These are phyloP conservation scores for Kurtzmaniella quercitrusa DNA, from an alignment of 1,139 yeast genomes.

Conservation along the genomic window DNA sequence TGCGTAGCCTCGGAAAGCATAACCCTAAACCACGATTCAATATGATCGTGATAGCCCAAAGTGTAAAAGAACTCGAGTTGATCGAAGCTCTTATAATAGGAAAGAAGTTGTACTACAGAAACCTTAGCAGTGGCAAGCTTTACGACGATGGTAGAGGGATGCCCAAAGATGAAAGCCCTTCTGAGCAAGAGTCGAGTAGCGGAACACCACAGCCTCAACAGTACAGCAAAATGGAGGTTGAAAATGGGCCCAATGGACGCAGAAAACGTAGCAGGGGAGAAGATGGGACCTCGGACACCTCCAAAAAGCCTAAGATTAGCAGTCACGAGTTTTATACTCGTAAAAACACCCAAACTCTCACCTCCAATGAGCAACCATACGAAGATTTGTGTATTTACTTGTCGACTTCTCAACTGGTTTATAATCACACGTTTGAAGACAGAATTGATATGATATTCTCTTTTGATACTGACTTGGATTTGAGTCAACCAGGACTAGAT, in stretches of 20 bases:
- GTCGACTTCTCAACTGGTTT: slow-evolving; percentile 39
- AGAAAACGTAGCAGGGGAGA: slow-evolving; percentile 7
- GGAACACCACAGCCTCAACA: background rate
- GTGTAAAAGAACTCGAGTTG: slow-evolving; percentile 64
- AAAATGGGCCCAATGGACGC: slow-evolving; percentile 1
- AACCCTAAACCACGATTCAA: slow-evolving; percentile 11
- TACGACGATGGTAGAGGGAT: slow-evolving; percentile 36
- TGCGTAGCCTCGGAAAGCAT: slow-evolving; percentile 6
- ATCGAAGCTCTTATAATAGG: slow-evolving; percentile 68
- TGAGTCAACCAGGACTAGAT: slow-evolving; percentile 36
- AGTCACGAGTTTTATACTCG: background rate
- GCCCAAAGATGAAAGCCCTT: slow-evolving; percentile 7
- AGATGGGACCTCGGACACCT: background rate
- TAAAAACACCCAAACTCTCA: slow-evolving; percentile 2
- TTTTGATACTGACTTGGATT: slow-evolving; percentile 53
- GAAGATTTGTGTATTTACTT: slow-evolving; percentile 21
- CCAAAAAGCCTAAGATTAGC: slow-evolving; percentile 1
- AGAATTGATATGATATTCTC: slow-evolving; percentile 49
- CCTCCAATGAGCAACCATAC: slow-evolving; percentile 2
- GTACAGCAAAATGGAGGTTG: slow-evolving; percentile 3
- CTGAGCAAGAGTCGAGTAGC: slow-evolving; percentile 1
- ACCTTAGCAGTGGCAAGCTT: slow-evolving; percentile 58
- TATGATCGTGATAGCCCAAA: slow-evolving; percentile 54
- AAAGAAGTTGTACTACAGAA: slow-evolving; percentile 49
- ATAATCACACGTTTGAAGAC: slow-evolving; percentile 25